phyloP scores from a whole-genome alignment of 305 asterid species.

The Coffea humblotiana region DNA sequence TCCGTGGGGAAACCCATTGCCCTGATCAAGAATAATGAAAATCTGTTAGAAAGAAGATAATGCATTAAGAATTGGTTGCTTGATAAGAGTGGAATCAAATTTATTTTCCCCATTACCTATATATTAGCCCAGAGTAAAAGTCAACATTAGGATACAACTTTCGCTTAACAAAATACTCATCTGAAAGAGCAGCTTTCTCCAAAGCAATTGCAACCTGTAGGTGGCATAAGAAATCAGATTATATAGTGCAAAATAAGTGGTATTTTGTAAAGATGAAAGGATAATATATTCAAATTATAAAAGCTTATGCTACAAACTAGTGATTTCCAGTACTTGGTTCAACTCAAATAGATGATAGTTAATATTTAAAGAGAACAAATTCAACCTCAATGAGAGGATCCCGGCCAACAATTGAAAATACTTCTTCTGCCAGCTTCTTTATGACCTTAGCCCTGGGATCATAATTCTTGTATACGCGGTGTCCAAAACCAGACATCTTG shows the following conservation, averaged over 20 bases:
- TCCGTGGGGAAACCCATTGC: constrained; percentile 99
- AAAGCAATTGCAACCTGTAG: constrained; percentile 93
- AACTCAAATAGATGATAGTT: background rate
- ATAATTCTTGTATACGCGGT: constrained; percentile 97
- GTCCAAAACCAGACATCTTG: constrained; percentile 99
- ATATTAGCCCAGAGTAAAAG: constrained; percentile 95
- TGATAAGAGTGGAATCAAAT: background rate
- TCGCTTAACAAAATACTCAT: constrained; percentile 92
- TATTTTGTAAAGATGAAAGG: background rate
- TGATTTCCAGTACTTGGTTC: background rate
- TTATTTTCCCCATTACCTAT: constrained; percentile 47
- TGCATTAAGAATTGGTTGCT: background rate
- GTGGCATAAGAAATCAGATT: constrained; percentile 7
- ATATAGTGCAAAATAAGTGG: background rate
- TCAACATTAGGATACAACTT: constrained; percentile 97
- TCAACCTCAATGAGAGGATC: constrained; percentile 97
- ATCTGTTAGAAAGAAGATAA: constrained; percentile 1
- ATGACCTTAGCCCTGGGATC: constrained; percentile 99
- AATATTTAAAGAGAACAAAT: constrained; percentile 10
- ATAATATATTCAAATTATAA: background rate
- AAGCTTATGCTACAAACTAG: background rate
- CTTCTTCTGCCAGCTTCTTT: constrained; percentile 94
- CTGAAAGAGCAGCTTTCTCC: constrained; percentile 96
- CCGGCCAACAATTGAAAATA: constrained; percentile 95
- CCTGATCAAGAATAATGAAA: constrained; percentile 37